Percentiles rank a stretch among this genome's conserved stretches.
Evolutionary conservation across 495 filamentous ascomycete genomes (phyloP).

Genomic region (Diplogelasinospora grovesii): DNA sequence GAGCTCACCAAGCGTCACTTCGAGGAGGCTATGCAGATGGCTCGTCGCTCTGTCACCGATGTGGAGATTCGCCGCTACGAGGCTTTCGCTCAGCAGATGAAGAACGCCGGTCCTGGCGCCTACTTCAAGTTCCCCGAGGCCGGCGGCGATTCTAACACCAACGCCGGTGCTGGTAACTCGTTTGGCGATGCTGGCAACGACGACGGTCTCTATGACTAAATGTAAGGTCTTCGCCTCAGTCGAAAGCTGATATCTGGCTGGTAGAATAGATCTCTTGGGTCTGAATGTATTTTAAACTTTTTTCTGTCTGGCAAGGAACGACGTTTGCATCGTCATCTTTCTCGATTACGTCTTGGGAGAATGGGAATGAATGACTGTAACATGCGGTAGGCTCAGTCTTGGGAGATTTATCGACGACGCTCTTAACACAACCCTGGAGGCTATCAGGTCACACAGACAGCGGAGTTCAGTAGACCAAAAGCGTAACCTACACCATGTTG

Average conservation of each 20-base stretch:
- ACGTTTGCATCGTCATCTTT: not conserved
- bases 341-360: no score
- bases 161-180: slow-evolving; percentile 46
- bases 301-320: no score
- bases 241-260: slow-evolving; percentile 7
- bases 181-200: slow-evolving; percentile 84
- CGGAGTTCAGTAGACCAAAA: no score
- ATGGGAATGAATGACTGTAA: no score
- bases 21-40: slow-evolving; percentile 94
- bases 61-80: slow-evolving; percentile 97
- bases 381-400: no score
- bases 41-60: slow-evolving; percentile 87
- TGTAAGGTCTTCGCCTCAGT: not conserved
- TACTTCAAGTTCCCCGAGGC: slow-evolving; percentile 94
- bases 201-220: slow-evolving; percentile 72
- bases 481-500: no score
- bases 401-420: no score
- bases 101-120: slow-evolving; percentile 87
- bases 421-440: no score
- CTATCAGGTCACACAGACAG: no score
- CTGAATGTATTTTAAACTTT: slow-evolving; percentile 17
- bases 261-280: slow-evolving; percentile 4
- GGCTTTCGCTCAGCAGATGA: slow-evolving; percentile 97
- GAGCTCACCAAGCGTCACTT: slow-evolving; percentile 94
- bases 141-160: slow-evolving; percentile 49